Evolutionary conservation across 2,329 filamentous ascomycete genomes (phyloP), one percentile per base, ranked within the genome.

Genomic region (Plectosphaerella plurivora): DNA sequence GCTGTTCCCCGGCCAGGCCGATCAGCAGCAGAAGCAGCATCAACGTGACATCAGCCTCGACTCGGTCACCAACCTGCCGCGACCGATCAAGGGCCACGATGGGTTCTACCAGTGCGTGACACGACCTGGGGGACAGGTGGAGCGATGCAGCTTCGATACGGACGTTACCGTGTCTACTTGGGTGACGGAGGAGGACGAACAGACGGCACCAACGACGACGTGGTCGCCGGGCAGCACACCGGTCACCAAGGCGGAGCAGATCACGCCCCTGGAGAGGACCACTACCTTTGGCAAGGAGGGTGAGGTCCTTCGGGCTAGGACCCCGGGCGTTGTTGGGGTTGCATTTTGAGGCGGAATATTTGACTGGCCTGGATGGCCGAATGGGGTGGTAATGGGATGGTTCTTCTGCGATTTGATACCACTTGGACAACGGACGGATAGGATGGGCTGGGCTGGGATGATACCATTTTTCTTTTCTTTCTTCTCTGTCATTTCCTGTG

Each of bases 71-170:
- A 85, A 83, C 57, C 66, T 65, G 5, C 81, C 81, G 2, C 74
- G 67, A 41, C 78, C 81, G 10, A 65, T 83, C 44, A 79, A 70
- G 42, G 70, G 66, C 22, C 67, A 64, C 10, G 78, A 83, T 28
- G 82, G 80, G 4, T 85, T 82, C 64, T 86, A 86, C 60, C 78
- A 83, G 63, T 79, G 77, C 51, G 68, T 83, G 15, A 69, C 72
- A 33, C 68, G 66, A 52, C 61, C 69, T 47, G 62, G 51, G 56
- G 46, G 42, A 54, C 61, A 39, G 63, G 57, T 22, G 39, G 60
- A 58, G 18, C 63, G 69, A 24, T 65, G 65, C 28, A 81, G 77
- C 60, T 65, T 73, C 50, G 74, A 76, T 51, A 77, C 75, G 24
- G 61, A 70, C 46, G 73, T 73, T 45, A 77, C 75, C 3, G 66